These are phyloP conservation scores for Lactarius evosmus DNA, from an alignment of 768 basidiomycete genomes.

Conservation along the genomic window DNA sequence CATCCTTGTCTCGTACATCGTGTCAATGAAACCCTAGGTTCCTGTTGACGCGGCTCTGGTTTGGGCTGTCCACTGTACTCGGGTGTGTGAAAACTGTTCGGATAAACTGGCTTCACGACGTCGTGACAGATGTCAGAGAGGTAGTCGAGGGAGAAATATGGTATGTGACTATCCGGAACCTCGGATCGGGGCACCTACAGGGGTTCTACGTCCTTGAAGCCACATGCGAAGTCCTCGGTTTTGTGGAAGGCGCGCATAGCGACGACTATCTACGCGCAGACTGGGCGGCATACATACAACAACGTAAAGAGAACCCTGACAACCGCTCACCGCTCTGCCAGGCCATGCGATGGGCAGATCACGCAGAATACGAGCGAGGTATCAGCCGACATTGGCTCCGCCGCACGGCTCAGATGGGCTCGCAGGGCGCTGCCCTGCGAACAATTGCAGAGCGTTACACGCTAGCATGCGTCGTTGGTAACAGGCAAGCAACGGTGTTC, in stretches of 20 bases:
- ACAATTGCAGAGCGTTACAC: constrained; percentile 60
- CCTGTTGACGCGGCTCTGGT: constrained; percentile 60
- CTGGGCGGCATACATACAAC: constrained; percentile 59
- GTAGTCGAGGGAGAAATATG: constrained; percentile 59
- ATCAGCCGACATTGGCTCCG: constrained; percentile 65
- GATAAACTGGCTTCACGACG: constrained; percentile 37
- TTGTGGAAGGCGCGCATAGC: constrained; percentile 25
- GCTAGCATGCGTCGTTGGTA: constrained; percentile 66
- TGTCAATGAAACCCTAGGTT: constrained; percentile 43
- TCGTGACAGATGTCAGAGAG: constrained; percentile 49
- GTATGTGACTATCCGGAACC: constrained; percentile 42
- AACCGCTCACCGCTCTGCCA: constrained; percentile 35
- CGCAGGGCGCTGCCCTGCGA: constrained; percentile 41
- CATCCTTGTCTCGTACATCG: not conserved
- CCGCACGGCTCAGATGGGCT: constrained; percentile 44
- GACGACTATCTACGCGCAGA: constrained; percentile 47
- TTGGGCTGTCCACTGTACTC: constrained; percentile 51
- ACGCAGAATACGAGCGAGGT: constrained; percentile 66
- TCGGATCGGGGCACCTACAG: constrained; percentile 26
- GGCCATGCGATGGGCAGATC: constrained; percentile 59
- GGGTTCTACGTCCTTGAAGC: constrained; percentile 59
- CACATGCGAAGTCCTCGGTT: constrained; percentile 72
- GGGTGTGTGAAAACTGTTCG: constrained; percentile 29
- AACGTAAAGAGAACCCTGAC: constrained; percentile 24
- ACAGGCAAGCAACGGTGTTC: constrained; percentile 47